Conservation (phyloP, 106 monocot species). For the Ottelia alismoides region DNA sequence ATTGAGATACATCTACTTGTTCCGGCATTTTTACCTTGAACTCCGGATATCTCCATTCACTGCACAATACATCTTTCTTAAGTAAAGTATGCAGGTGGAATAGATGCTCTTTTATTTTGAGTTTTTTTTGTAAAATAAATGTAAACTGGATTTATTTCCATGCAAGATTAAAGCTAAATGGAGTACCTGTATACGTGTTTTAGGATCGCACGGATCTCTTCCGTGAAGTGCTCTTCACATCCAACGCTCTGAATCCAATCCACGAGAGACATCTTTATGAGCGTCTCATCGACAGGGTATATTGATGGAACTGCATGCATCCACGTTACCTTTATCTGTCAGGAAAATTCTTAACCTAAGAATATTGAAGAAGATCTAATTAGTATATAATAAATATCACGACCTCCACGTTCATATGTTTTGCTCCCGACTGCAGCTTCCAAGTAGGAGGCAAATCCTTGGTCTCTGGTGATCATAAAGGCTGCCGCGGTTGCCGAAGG, state of each 20-base stretch:
- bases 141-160: no score
- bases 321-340: no score
- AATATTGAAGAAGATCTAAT: no score
- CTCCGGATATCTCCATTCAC: slow-evolving; percentile 4
- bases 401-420: neutral
- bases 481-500: slow-evolving; percentile 14
- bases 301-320: slow-evolving; percentile 7
- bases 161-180: no score
- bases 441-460: slow-evolving; percentile 4
- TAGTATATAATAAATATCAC: neutral
- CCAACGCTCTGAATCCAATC: no score
- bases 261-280: slow-evolving; percentile 12
- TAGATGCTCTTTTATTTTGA: no score
- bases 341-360: no score
- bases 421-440: neutral
- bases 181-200: slow-evolving; percentile 9
- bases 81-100: no score
- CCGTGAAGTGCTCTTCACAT: slow-evolving; percentile 9
- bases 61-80: no score
- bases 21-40: no score
- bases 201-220: slow-evolving; percentile 9
- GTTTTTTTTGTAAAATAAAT: no score
- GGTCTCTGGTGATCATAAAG: slow-evolving; percentile 7
- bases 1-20: neutral
- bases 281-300: slow-evolving; percentile 8